These are phyloP conservation scores for Aspergillus haitiensis DNA, from an alignment of 495 filamentous ascomycete genomes.

Conservation along the genomic window DNA sequence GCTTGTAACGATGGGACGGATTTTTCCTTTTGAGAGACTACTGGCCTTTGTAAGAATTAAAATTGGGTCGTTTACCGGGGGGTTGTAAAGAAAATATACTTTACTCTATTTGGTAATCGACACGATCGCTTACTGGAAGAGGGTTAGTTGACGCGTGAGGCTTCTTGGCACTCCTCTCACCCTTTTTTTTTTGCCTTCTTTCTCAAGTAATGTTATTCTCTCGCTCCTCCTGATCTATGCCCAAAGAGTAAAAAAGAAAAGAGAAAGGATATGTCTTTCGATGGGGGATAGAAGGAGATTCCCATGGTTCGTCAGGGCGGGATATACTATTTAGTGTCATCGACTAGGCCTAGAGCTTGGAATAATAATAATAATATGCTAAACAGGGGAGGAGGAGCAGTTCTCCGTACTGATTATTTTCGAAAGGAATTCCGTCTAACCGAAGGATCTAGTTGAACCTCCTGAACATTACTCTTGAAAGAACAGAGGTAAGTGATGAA, in stretches of 20 bases:
- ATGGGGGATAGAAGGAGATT: too few relatives aligned
- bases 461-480: background rate
- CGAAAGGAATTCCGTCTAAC: background rate
- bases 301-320: too few relatives aligned
- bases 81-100: background rate
- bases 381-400: too few relatives aligned
- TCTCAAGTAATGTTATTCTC: background rate
- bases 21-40: background rate
- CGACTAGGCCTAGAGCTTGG: background rate
- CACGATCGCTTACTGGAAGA: conserved; percentile 1
- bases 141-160: background rate
- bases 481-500: background rate
- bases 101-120: conserved; percentile 4
- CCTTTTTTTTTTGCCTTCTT: background rate
- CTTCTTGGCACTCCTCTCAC: background rate
- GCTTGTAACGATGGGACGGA: background rate
- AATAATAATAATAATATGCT: too few relatives aligned
- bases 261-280: background rate
- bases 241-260: background rate
- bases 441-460: conserved; percentile 1
- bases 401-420: too few relatives aligned
- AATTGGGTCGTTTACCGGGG: too few relatives aligned
- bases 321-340: too few relatives aligned
- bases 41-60: background rate
- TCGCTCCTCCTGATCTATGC: background rate